Base-by-base conservation (phyloP, 1,284 basidiomycete species). In the Malassezia nana region DNA sequence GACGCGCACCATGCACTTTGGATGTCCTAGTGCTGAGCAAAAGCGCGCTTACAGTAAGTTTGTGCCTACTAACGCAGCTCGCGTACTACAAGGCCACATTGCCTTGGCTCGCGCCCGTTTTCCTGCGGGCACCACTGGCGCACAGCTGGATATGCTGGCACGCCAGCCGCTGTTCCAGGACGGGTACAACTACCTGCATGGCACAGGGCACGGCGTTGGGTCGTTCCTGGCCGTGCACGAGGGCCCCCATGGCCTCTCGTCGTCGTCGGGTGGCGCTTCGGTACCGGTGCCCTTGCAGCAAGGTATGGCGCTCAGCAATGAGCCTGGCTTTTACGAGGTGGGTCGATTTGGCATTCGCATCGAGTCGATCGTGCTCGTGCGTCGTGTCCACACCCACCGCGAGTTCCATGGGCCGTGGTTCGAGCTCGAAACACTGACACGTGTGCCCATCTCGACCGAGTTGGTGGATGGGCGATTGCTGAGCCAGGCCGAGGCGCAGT, bases 341-440 rank as follows among this genome's bases (percentile, higher is more conserved):
- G 69, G 69, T 4, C 51, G 55, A 25, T 72, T 62, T 53, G 69
- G 69, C 33, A 64, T 72, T 25, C 66, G 69, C 8, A 70, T 59
- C 50, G 69, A 72, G 45, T 67, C 64, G 13, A 56, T 66, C 6
- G 8, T 72, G 25, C 59, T 59, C 0, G 69, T 72, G 28, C 60
- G 52, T 35, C 46, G 52, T 2, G 54, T 59, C 12, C 46, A 60
- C 12, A 65, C 66, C 25, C 59, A 63, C 43, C 62, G 65, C 29
- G 60, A 55, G 30, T 71, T 67, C 42, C 65, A 65, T 15, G 60
- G 57, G 6, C 29, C 51, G 6, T 77, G 75, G 75, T 62, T 69
- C 20, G 66, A 67, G 2, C 76, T 76, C 42, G 75, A 76, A 60
- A 53, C 71, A 8, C 50, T 77, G 50, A 77, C 76, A 2, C 66